Percentiles rank a stretch among this genome's conserved stretches.
Conservation (phyloP, 208 protist species). For the Acanthamoeba culbertsoni region DNA sequence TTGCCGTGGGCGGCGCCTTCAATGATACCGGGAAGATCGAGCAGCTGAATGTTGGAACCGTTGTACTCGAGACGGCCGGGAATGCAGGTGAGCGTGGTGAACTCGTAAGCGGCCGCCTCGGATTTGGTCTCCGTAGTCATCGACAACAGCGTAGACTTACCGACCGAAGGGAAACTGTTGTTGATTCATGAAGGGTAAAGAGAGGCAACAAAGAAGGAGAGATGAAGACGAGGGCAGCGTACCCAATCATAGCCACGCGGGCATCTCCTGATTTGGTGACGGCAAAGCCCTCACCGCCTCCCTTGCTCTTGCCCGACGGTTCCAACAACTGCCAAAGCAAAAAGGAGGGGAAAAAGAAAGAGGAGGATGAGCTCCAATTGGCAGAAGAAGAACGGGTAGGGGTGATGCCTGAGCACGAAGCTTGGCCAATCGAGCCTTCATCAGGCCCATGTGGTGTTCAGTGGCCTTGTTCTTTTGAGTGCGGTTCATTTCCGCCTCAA, state of each 20-base stretch:
- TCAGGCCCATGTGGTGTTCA: slow-evolving; percentile 93
- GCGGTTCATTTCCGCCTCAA: slow-evolving; percentile 96
- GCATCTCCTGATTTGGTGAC: slow-evolving; percentile 91
- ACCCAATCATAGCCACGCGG: slow-evolving; percentile 87
- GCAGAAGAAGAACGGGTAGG: slow-evolving; percentile 89
- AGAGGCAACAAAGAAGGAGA: neutral
- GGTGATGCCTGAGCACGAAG: slow-evolving; percentile 93
- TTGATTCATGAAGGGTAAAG: neutral
- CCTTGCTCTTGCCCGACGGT: slow-evolving; percentile 85
- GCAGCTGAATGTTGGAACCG: slow-evolving; percentile 96
- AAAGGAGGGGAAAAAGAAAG: no score
- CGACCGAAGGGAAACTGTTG: slow-evolving; percentile 95
- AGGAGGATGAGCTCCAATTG: no score
- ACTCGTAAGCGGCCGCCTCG: slow-evolving; percentile 96
- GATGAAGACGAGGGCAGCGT: neutral
- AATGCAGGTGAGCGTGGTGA: slow-evolving; percentile 99
- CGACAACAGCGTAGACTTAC: slow-evolving; percentile 98
- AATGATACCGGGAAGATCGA: slow-evolving; percentile 99
- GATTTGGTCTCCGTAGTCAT: slow-evolving; percentile 94
- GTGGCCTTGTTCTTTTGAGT: slow-evolving; percentile 99
- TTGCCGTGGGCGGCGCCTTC: slow-evolving; percentile 96
- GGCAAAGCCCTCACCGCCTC: slow-evolving; percentile 91
- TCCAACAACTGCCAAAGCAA: neutral
- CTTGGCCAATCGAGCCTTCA: slow-evolving; percentile 96
- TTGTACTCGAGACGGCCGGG: slow-evolving; percentile 95